phyloP scores from a whole-genome alignment of 768 basidiomycete species.

The Tricholoma bakamatsutake region DNA sequence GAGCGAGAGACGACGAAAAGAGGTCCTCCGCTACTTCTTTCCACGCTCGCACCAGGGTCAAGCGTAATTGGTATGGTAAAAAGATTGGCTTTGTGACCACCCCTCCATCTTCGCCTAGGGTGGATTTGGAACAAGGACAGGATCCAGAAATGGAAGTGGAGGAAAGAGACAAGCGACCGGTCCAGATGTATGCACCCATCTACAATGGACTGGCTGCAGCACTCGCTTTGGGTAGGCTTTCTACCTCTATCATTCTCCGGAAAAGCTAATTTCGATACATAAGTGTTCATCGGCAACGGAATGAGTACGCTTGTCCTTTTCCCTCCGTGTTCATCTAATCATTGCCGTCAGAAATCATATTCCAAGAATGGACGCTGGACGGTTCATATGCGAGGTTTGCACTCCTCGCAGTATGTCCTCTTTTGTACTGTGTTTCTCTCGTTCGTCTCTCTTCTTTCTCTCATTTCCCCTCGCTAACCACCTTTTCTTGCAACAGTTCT shows the following conservation, averaged over 20 bases:
- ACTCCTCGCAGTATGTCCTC: slow-evolving; percentile 52
- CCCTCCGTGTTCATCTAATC: background rate
- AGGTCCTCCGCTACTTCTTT: background rate
- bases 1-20: slow-evolving; percentile 11
- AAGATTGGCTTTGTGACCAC: slow-evolving; percentile 32
- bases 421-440: slow-evolving; percentile 72
- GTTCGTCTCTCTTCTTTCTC: slow-evolving; percentile 22
- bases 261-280: slow-evolving; percentile 26
- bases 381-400: slow-evolving; percentile 52
- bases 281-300: slow-evolving; percentile 63
- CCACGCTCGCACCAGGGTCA: slow-evolving; percentile 12
- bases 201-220: slow-evolving; percentile 63
- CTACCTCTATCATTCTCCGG: slow-evolving; percentile 28
- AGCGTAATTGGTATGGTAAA: slow-evolving; percentile 57
- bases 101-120: background rate
- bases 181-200: slow-evolving; percentile 54
- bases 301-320: slow-evolving; percentile 32
- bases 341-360: slow-evolving; percentile 31
- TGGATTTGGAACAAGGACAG: background rate
- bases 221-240: slow-evolving; percentile 41
- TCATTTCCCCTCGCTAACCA: slow-evolving; percentile 16
- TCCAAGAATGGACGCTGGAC: slow-evolving; percentile 69
- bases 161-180: slow-evolving; percentile 21
- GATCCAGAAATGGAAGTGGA: slow-evolving; percentile 7
- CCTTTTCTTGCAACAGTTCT: slow-evolving; percentile 46